Evolutionary conservation across 768 basidiomycete genomes (phyloP), one percentile per base, ranked within the genome.

Genomic region (Austroboletus festivus): DNA sequence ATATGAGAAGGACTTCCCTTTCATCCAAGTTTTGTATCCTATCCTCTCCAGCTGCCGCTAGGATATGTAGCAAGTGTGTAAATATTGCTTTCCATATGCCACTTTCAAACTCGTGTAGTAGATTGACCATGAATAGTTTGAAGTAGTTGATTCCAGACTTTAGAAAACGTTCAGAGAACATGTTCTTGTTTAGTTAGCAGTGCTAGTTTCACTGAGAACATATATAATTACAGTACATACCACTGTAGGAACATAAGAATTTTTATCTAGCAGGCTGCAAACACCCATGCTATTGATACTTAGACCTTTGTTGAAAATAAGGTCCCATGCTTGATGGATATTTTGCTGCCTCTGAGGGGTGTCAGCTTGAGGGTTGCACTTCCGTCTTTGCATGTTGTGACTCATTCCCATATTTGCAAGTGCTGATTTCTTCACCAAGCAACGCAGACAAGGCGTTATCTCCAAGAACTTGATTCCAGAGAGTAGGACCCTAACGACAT

Each of bases 141-240:
- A 54, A 65, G 4, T 51, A 40, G 37, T 67, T 55, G 34, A 67
- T 49, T 2, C 4, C n/a, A 19, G 18, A 4, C 6, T 28, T 44
- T 2, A 13, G 16, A 4, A 38, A 12, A 1, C 46, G 47, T 7
- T 55, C 34, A 0, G 67, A 63, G 46, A 75, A 74, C 0, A 69
- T 62, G 52, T 71, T 75, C 72, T 75, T n/a, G n/a, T n/a, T 6
- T 28, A 12, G 28, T 28, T 12, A 28, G 28, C 12, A 28, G 28
- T 28, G 5, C 7, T 28, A 28, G 7, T 6, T 12, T 28, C 28
- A 28, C 5, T 12, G 12, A 28, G 28, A 12, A 28, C 28, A 6
- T 12, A 28, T 12, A 28, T 28, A 12, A 28, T n/a, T n/a, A n/a
- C n/a, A n/a, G n/a, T n/a, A n/a, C n/a, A n/a, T n/a, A n/a, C n/a